Conservation (phyloP, 2,329 filamentous ascomycete genomes). For the Alternaria consortialis region DNA sequence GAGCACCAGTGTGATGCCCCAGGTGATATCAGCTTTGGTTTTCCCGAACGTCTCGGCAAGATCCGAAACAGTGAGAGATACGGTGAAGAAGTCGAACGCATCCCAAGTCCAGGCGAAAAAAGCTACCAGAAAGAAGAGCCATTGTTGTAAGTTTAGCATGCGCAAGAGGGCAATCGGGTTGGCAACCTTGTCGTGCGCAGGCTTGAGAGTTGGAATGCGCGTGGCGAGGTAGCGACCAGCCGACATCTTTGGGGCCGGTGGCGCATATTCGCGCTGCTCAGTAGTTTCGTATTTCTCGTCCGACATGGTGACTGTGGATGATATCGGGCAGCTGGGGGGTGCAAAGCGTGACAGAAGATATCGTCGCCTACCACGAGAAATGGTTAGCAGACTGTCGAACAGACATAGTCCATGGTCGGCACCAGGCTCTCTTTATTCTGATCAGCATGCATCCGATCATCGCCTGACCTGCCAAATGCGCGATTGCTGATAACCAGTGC, state of each 20-base stretch:
- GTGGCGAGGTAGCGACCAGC: slow-evolving; percentile 62
- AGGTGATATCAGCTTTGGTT: slow-evolving; percentile 67
- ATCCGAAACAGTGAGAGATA: slow-evolving; percentile 64
- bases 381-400: not conserved
- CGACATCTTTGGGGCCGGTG: slow-evolving; percentile 26
- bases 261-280: slow-evolving; percentile 28
- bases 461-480: slow-evolving; percentile 1
- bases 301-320: slow-evolving; percentile 24
- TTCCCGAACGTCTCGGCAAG: slow-evolving; percentile 64
- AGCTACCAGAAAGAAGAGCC: slow-evolving; percentile 64
- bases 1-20: slow-evolving; percentile 60
- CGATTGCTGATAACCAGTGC: not conserved
- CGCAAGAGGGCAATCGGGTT: slow-evolving; percentile 64
- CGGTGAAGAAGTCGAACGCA: slow-evolving; percentile 70
- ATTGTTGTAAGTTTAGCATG: slow-evolving; percentile 64
- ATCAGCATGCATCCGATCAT: slow-evolving; percentile 4
- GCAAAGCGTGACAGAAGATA: not conserved
- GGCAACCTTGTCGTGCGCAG: slow-evolving; percentile 63
- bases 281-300: slow-evolving; percentile 27
- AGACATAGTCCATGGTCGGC: not conserved
- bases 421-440: slow-evolving; percentile 5
- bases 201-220: slow-evolving; percentile 63
- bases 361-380: not conserved
- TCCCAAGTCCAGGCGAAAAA: slow-evolving; percentile 60
- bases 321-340: no score